Evolutionary conservation across 345 rosid genomes (phyloP).

Genomic region (Pistacia atlantica): DNA sequence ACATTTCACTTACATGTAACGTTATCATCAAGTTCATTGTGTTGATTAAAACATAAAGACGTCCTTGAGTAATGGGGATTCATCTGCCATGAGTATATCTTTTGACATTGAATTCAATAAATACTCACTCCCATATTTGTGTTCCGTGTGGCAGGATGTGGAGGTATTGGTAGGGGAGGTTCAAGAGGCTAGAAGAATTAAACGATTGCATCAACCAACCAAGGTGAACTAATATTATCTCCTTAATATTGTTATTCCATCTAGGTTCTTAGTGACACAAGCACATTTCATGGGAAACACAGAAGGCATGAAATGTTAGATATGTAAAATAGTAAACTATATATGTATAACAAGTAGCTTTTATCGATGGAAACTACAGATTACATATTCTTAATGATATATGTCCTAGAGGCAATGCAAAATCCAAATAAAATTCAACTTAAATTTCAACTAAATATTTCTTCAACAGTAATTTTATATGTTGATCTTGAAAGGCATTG

Average conservation of each 20-base stretch:
- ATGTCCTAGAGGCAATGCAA: background rate
- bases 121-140: background rate
- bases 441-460: background rate
- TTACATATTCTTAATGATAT: background rate
- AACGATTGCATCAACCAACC: conserved; percentile 82
- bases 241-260: background rate
- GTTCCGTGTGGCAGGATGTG: conserved; percentile 57
- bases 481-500: too few relatives aligned
- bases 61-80: background rate
- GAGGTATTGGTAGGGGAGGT: conserved; percentile 79
- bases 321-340: too few relatives aligned
- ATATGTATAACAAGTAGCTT: too few relatives aligned
- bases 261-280: background rate
- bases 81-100: background rate
- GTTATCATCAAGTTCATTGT: background rate
- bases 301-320: too few relatives aligned
- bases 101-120: background rate
- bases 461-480: background rate
- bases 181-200: conserved; percentile 92
- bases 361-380: too few relatives aligned
- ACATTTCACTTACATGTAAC: background rate
- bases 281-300: too few relatives aligned
- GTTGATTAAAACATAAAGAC: background rate
- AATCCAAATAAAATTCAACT: background rate
- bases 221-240: conserved; percentile 46